Conservation (phyloP, 179 eudicot genomes). For the Beta lomatogona region DNA sequence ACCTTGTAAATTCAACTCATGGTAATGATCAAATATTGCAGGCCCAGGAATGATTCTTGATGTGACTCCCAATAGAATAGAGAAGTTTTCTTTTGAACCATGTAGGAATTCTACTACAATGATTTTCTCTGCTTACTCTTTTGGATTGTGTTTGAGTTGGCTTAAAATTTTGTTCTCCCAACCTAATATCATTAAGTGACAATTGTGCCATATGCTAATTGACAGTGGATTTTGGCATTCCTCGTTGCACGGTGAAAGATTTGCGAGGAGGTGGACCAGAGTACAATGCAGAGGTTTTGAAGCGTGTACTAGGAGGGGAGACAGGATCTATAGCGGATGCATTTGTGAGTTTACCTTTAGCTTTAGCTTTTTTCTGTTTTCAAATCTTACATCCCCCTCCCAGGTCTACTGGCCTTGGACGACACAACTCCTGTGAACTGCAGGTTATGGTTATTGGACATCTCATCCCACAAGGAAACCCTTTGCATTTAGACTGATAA, state of each 20-base stretch:
- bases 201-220: slow-evolving; percentile 11
- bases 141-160: neutral
- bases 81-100: slow-evolving; percentile 87
- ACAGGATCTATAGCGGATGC: slow-evolving; percentile 92
- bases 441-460: too few relatives aligned
- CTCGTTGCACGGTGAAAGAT: slow-evolving; percentile 74
- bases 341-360: slow-evolving; percentile 54
- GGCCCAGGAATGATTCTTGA: slow-evolving; percentile 90
- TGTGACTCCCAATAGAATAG: slow-evolving; percentile 70
- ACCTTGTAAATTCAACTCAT: slow-evolving; percentile 6
- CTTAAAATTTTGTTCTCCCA: neutral
- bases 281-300: slow-evolving; percentile 78
- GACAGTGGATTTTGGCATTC: slow-evolving; percentile 88
- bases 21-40: slow-evolving; percentile 26
- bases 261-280: slow-evolving; percentile 87
- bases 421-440: too few relatives aligned
- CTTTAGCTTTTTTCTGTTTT: neutral
- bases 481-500: too few relatives aligned
- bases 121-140: neutral
- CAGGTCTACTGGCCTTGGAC: too few relatives aligned
- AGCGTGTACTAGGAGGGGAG: slow-evolving; percentile 79
- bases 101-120: slow-evolving; percentile 44
- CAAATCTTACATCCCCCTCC: neutral
- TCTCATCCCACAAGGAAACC: too few relatives aligned
- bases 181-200: neutral